A percentile compares a stretch with the other conserved stretches of the same genome.
phyloP scores from a whole-genome alignment of 805 yeast genomes.

The Saccharomycopsis lassenensis region DNA sequence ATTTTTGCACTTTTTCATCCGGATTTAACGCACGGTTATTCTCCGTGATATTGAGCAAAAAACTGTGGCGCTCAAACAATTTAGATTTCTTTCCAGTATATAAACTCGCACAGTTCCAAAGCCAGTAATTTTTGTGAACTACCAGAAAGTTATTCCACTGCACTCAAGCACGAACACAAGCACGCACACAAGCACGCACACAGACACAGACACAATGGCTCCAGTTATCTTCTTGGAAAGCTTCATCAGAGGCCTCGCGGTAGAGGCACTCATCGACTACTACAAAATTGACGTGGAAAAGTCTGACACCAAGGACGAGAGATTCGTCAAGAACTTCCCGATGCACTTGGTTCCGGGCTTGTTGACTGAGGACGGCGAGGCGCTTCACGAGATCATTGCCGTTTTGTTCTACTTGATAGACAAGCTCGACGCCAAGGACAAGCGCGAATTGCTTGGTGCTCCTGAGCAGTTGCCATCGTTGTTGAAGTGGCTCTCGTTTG shows the following conservation, averaged over 20 bases:
- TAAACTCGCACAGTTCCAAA: no score
- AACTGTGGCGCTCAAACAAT: no score
- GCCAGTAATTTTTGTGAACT: no score
- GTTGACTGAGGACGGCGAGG: constrained; percentile 8
- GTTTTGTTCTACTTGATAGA: constrained; percentile 10
- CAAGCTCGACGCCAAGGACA: constrained; percentile 2
- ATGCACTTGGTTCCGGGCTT: constrained; percentile 13
- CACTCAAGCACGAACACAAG: no score
- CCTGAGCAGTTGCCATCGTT: constrained; percentile 9
- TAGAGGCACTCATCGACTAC: constrained; percentile 6
- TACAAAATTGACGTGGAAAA: constrained; percentile 11
- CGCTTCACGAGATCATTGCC: constrained; percentile 15
- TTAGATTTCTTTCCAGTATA: no score
- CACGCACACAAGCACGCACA: no score
- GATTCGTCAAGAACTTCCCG: constrained; percentile 10
- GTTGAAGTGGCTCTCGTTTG: constrained; percentile 13
- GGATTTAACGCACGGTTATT: no score
- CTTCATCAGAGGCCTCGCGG: constrained; percentile 6
- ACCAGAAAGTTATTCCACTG: no score
- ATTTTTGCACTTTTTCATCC: no score
- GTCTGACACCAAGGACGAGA: constrained; percentile 1
- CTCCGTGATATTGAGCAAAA: no score
- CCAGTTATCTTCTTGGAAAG: no score
- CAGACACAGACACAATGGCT: no score
- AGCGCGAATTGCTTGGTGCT: constrained; percentile 8